A percentile compares a stretch with the other conserved stretches of the same genome.
phyloP scores from a whole-genome alignment of 2,329 filamentous ascomycete genomes.

The Plenodomus biglobosus region DNA sequence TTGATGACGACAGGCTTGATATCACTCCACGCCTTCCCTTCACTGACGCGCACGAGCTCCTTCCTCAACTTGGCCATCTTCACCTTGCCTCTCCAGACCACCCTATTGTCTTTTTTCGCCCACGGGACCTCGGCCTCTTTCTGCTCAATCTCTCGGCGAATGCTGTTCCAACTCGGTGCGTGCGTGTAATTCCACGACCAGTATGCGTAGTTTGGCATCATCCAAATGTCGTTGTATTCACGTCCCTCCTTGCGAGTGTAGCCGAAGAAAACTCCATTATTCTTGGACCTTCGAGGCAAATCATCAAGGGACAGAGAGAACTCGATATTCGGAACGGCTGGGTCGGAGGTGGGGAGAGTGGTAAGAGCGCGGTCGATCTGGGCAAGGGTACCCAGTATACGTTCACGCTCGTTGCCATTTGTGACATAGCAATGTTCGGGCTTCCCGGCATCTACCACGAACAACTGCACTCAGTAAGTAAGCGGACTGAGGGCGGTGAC shows the following conservation, averaged over 20 bases:
- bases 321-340: constrained; percentile 35
- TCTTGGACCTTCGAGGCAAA: constrained; percentile 33
- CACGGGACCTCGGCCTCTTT: constrained; percentile 27
- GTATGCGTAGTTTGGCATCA: constrained; percentile 42
- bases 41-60: constrained; percentile 32
- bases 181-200: constrained; percentile 43
- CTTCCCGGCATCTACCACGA: constrained; percentile 34
- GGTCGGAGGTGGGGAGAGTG: constrained; percentile 30
- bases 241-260: constrained; percentile 33
- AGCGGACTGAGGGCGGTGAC: background rate
- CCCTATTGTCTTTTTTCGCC: constrained; percentile 33
- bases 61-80: constrained; percentile 36
- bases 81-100: constrained; percentile 39
- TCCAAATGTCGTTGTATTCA: constrained; percentile 37
- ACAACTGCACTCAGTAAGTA: constrained; percentile 26
- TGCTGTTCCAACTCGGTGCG: constrained; percentile 40
- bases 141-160: constrained; percentile 29
- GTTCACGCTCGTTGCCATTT: constrained; percentile 40
- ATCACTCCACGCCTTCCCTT: constrained; percentile 36
- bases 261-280: constrained; percentile 31
- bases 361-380: constrained; percentile 36
- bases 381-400: constrained; percentile 38
- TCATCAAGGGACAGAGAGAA: constrained; percentile 39
- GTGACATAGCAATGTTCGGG: constrained; percentile 38
- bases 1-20: constrained; percentile 42